These are phyloP conservation scores for Clitoria ternatea DNA, from an alignment of 306 rosid species.

Conservation along the genomic window DNA sequence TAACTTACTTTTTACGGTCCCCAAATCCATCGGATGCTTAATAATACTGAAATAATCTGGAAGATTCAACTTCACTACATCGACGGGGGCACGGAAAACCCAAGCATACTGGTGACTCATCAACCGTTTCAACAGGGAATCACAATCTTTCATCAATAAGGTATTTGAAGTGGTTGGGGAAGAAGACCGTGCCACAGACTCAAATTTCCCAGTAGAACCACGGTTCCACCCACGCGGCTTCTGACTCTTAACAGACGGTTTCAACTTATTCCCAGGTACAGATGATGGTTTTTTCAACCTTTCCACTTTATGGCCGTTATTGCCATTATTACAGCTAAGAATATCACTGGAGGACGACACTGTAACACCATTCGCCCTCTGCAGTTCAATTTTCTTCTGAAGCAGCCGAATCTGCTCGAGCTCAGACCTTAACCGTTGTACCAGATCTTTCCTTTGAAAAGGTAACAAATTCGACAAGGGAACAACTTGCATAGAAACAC, in stretches of 20 bases:
- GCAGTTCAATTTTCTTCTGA: constrained; percentile 59
- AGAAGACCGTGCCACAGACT: constrained; percentile 29
- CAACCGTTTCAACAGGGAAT: constrained; percentile 53
- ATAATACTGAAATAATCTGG: constrained; percentile 70
- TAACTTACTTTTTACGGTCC: constrained; percentile 59
- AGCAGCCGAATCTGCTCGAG: constrained; percentile 57
- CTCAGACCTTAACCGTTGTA: constrained; percentile 50
- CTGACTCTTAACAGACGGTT: constrained; percentile 23
- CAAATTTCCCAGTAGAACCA: constrained; percentile 51
- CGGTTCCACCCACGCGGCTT: constrained; percentile 51
- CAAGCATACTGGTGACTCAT: constrained; percentile 58
- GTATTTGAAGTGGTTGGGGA: constrained; percentile 36
- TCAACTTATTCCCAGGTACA: constrained; percentile 30
- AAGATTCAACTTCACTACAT: constrained; percentile 66
- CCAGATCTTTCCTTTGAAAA: constrained; percentile 49
- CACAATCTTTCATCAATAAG: constrained; percentile 72
- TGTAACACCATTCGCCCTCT: constrained; percentile 45
- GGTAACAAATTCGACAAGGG: constrained; percentile 49
- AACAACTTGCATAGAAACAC: constrained; percentile 45
- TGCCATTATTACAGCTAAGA: constrained; percentile 62
- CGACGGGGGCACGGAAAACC: constrained; percentile 78
- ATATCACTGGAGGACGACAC: constrained; percentile 76
- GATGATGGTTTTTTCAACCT: constrained; percentile 33
- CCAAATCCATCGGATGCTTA: constrained; percentile 85
- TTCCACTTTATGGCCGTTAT: constrained; percentile 37